Conservation (phyloP, 257 asterid species). For the Solanum lycopersicoides region DNA sequence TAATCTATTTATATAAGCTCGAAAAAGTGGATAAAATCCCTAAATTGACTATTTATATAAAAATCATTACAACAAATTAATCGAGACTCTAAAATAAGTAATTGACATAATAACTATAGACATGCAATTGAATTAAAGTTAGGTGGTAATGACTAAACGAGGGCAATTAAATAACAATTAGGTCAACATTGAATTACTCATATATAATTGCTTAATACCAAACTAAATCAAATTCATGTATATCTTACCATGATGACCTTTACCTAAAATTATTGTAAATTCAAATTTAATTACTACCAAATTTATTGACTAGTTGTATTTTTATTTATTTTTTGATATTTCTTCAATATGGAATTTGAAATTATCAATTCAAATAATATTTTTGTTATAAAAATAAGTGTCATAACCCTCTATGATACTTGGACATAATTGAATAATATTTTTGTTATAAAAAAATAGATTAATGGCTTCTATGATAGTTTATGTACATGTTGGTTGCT, state of each 20-base stretch:
- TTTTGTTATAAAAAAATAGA: too few species aligned
- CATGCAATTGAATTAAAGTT: background rate
- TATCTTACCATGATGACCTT: background rate
- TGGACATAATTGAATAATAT: background rate
- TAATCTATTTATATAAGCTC: background rate
- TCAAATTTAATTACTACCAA: background rate
- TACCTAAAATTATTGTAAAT: background rate
- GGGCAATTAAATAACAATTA: background rate
- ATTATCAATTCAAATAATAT: background rate
- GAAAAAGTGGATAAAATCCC: background rate
- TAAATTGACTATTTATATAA: background rate
- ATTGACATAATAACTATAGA: too few species aligned
- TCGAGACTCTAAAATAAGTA: background rate
- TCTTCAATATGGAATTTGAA: background rate
- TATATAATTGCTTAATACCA: background rate
- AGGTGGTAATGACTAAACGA: background rate
- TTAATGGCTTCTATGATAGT: background rate
- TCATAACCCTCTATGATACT: background rate
- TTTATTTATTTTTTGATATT: background rate
- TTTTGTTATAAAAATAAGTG: background rate
- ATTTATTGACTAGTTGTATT: background rate
- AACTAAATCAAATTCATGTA: background rate
- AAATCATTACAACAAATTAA: background rate
- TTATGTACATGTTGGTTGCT: background rate
- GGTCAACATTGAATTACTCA: background rate